phyloP scores from a whole-genome alignment of 2,329 filamentous ascomycete genomes.

The Cephalotrichum gorgonifer region DNA sequence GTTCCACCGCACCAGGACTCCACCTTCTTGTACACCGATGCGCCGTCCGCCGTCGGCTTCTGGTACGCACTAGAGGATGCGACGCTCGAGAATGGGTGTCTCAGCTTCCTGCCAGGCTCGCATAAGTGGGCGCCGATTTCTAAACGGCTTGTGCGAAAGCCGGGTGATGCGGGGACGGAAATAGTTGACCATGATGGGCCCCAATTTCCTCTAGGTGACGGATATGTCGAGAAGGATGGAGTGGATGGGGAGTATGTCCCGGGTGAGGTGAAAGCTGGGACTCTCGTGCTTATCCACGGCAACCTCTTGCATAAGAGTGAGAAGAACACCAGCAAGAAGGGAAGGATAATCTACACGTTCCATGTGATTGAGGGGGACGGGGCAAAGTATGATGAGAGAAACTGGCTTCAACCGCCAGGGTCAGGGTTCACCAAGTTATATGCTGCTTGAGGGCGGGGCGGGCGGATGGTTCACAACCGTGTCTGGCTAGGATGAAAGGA shows the following conservation, averaged over 20 bases:
- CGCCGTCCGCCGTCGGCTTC: constrained; percentile 83
- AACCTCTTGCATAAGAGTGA: constrained; percentile 95
- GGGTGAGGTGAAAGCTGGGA: constrained; percentile 83
- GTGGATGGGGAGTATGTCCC: constrained; percentile 53
- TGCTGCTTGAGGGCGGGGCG: constrained; percentile 3
- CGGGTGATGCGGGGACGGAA: constrained; percentile 45
- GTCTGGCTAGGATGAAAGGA: neutral
- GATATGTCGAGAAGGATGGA: constrained; percentile 31
- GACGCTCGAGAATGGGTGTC: constrained; percentile 73
- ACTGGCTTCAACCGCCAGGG: constrained; percentile 84
- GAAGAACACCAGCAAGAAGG: constrained; percentile 76
- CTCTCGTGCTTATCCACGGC: constrained; percentile 87
- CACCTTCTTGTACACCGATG: constrained; percentile 83
- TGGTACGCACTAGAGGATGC: constrained; percentile 97
- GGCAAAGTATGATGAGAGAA: constrained; percentile 68
- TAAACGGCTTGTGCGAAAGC: constrained; percentile 64
- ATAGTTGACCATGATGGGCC: constrained; percentile 61
- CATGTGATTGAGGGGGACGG: constrained; percentile 82
- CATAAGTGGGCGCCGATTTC: constrained; percentile 63
- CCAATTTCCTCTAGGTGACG: constrained; percentile 46
- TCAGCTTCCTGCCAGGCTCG: constrained; percentile 76
- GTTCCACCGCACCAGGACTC: constrained; percentile 89
- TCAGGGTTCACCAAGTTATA: constrained; percentile 68
- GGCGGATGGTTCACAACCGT: neutral
- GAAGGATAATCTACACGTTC: constrained; percentile 93